phyloP scores from a whole-genome alignment of 23 red algal species.

The Gracilaria vermiculophylla region DNA sequence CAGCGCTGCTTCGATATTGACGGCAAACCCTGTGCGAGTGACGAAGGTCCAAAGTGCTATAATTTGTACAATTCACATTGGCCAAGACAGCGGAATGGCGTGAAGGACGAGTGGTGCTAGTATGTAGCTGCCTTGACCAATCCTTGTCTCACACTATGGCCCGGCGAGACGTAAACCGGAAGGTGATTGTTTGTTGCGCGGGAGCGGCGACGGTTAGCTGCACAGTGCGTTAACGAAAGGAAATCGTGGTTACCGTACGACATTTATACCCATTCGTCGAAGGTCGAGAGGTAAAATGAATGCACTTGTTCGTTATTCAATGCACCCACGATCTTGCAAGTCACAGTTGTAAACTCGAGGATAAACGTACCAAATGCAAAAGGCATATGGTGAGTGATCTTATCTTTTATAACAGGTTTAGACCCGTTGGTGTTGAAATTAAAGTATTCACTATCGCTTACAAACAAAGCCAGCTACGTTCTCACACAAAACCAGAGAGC shows the following conservation, averaged over 20 bases:
- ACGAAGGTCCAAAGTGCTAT: too few species aligned
- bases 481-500: not conserved
- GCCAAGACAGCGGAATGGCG: not conserved
- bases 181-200: not conserved
- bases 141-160: not conserved
- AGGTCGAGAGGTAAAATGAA: not conserved
- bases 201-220: not conserved
- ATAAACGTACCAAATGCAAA: not conserved
- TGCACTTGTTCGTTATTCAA: too few species aligned
- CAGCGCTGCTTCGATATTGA: too few species aligned
- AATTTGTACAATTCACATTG: not conserved
- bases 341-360: not conserved
- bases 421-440: not conserved
- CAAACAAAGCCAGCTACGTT: not conserved
- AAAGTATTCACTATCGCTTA: conserved; percentile 35
- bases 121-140: not conserved
- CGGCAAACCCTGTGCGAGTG: too few species aligned
- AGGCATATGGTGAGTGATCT: not conserved
- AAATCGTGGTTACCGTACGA: not conserved
- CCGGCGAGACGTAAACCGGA: not conserved
- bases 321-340: too few species aligned
- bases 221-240: not conserved
- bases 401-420: conserved; percentile 5
- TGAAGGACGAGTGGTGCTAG: not conserved
- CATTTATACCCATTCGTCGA: not conserved